Conservation (phyloP, 2,329 filamentous ascomycete genomes). For the Calonectria pseudoturangicola region DNA sequence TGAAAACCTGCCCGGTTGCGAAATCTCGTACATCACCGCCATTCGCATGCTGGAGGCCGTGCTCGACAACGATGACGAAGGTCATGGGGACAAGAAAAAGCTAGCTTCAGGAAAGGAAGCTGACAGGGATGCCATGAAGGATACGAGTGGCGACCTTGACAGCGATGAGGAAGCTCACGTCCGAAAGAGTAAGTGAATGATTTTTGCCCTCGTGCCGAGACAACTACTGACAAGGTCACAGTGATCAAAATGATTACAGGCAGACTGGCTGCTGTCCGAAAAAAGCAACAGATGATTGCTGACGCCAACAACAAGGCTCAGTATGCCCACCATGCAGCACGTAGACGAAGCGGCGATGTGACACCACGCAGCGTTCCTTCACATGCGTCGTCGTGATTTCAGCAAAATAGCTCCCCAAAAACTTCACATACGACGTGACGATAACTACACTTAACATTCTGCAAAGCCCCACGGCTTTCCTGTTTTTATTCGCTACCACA, state of each 20-base stretch:
- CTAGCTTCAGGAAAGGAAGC: slow-evolving; percentile 63
- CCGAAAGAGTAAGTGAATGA: slow-evolving; percentile 77
- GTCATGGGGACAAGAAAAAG: slow-evolving; percentile 56
- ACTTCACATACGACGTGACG: slow-evolving; percentile 43
- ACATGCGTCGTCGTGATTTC: slow-evolving; percentile 62
- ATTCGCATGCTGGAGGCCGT: slow-evolving; percentile 97
- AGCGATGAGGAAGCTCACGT: slow-evolving; percentile 84
- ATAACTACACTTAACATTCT: slow-evolving; percentile 50
- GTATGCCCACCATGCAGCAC: slow-evolving; percentile 63
- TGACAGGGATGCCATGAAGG: slow-evolving; percentile 61
- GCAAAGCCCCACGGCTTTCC: slow-evolving; percentile 46
- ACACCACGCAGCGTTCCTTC: slow-evolving; percentile 73
- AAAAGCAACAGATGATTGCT: slow-evolving; percentile 77
- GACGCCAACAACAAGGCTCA: slow-evolving; percentile 72
- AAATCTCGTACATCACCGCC: slow-evolving; percentile 94
- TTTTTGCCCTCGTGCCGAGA: neutral
- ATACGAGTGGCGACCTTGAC: slow-evolving; percentile 70
- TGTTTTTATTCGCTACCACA: slow-evolving; percentile 48
- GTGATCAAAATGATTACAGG: slow-evolving; percentile 78
- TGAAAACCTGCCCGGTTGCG: slow-evolving; percentile 89
- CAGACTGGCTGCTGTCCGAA: slow-evolving; percentile 74
- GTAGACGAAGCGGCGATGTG: slow-evolving; percentile 73
- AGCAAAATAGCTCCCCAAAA: slow-evolving; percentile 34
- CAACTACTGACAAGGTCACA: slow-evolving; percentile 59
- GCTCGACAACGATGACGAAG: slow-evolving; percentile 85